phyloP scores from a whole-genome alignment of 2,329 filamentous ascomycete species.

The Colletotrichum tabaci region DNA sequence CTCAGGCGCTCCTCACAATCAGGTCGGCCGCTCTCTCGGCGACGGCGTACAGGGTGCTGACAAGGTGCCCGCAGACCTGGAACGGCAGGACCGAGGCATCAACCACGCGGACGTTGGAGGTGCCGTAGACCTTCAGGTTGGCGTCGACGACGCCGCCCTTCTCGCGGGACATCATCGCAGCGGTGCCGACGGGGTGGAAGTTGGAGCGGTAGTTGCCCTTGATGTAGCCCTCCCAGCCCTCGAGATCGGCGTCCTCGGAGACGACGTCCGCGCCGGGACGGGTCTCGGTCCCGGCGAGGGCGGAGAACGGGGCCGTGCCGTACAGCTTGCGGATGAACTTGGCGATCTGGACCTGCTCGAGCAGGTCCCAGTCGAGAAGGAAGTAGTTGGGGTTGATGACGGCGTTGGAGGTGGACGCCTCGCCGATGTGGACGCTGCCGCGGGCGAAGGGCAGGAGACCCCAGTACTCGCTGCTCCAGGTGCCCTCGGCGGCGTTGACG shows the following conservation, averaged over 20 bases:
- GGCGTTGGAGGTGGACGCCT: constrained; percentile 52
- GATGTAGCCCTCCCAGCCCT: constrained; percentile 31
- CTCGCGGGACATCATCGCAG: constrained; percentile 65
- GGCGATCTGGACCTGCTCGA: constrained; percentile 47
- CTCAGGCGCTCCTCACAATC: constrained; percentile 38
- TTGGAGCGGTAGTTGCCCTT: constrained; percentile 46
- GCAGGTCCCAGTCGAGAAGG: constrained; percentile 54
- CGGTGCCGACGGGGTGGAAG: constrained; percentile 64
- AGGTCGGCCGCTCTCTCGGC: constrained; percentile 61
- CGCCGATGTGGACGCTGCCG: constrained; percentile 58
- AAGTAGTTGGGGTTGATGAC: constrained; percentile 55
- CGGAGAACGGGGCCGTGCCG: constrained; percentile 48
- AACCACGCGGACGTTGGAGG: constrained; percentile 63
- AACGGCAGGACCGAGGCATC: constrained; percentile 66
- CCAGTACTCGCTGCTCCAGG: constrained; percentile 57
- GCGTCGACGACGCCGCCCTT: constrained; percentile 66
- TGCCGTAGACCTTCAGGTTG: constrained; percentile 64
- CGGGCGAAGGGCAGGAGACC: constrained; percentile 56
- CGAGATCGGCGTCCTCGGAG: constrained; percentile 49
- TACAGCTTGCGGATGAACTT: constrained; percentile 51
- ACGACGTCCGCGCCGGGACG: constrained; percentile 45
- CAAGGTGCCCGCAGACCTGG: constrained; percentile 64
- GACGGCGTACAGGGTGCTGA: constrained; percentile 67
- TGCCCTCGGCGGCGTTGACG: constrained; percentile 49
- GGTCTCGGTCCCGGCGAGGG: constrained; percentile 42